These are phyloP conservation scores for Citrus hindsii DNA, from an alignment of 345 rosid species.

Conservation along the genomic window DNA sequence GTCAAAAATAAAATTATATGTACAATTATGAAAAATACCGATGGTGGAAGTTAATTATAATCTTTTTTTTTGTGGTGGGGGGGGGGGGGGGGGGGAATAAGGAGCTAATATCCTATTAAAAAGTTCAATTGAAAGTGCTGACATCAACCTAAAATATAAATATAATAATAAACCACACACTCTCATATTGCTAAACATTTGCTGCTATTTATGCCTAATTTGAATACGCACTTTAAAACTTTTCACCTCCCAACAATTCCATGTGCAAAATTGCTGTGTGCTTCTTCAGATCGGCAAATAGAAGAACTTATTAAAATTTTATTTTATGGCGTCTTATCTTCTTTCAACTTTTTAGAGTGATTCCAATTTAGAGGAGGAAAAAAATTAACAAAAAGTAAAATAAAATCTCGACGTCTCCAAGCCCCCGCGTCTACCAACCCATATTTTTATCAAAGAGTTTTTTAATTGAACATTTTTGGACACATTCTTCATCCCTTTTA, in stretches of 20 bases:
- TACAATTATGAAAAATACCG: no score
- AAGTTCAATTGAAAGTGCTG: no score
- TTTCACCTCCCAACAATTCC: background rate
- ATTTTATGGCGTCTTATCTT: background rate
- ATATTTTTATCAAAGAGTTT: background rate
- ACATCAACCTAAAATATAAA: no score
- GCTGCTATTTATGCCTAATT: no score
- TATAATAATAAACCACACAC: no score
- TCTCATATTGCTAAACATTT: no score
- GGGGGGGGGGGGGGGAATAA: no score
- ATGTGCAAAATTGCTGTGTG: background rate
- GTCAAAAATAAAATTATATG: no score
- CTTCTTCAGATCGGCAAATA: background rate
- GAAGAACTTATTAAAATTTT: background rate
- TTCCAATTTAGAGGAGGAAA: background rate
- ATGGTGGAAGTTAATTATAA: no score
- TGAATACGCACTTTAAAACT: no score
- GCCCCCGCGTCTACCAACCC: slow-evolving; percentile 14
- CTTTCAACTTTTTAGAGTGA: background rate
- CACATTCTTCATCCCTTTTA: background rate
- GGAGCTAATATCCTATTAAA: no score
- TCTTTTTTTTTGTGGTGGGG: no score
- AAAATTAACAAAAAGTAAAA: background rate
- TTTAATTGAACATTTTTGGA: background rate
- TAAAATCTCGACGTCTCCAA: background rate